Conservation (phyloP, 2,329 filamentous ascomycete genomes). For the Harringtonia aguacate region DNA sequence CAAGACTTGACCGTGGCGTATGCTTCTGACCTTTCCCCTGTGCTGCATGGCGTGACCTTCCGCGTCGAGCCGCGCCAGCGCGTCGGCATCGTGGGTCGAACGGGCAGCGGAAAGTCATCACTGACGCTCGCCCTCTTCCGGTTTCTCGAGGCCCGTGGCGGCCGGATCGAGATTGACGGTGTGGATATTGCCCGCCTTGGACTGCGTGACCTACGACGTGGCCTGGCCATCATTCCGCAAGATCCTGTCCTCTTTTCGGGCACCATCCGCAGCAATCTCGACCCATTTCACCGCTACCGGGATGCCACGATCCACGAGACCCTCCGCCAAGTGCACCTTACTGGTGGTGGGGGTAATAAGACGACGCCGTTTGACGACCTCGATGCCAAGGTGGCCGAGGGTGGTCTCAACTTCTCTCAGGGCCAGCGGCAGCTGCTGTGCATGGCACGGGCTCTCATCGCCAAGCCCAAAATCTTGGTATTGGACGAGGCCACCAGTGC, state of each 20-base stretch:
- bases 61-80: constrained; percentile 55
- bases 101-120: constrained; percentile 68
- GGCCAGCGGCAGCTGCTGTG: constrained; percentile 69
- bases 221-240: constrained; percentile 69
- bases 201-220: constrained; percentile 57
- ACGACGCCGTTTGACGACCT: constrained; percentile 56
- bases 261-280: constrained; percentile 65
- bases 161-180: constrained; percentile 60
- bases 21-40: constrained; percentile 57
- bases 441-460: constrained; percentile 61
- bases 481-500: constrained; percentile 72
- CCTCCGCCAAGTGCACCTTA: constrained; percentile 57
- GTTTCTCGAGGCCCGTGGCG: constrained; percentile 59
- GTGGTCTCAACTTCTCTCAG: constrained; percentile 66
- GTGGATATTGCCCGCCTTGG: constrained; percentile 63
- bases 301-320: constrained; percentile 61
- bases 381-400: constrained; percentile 54
- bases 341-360: too few relatives aligned
- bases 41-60: constrained; percentile 61
- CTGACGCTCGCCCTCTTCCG: constrained; percentile 68
- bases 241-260: constrained; percentile 76
- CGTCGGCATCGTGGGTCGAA: constrained; percentile 70
- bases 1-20: constrained; percentile 64
- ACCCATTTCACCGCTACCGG: constrained; percentile 61
- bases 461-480: constrained; percentile 65